Evolutionary conservation across 2,329 filamentous ascomycete genomes (phyloP), one percentile per base, ranked within the genome.

Genomic region (Penicillium sp.): DNA sequence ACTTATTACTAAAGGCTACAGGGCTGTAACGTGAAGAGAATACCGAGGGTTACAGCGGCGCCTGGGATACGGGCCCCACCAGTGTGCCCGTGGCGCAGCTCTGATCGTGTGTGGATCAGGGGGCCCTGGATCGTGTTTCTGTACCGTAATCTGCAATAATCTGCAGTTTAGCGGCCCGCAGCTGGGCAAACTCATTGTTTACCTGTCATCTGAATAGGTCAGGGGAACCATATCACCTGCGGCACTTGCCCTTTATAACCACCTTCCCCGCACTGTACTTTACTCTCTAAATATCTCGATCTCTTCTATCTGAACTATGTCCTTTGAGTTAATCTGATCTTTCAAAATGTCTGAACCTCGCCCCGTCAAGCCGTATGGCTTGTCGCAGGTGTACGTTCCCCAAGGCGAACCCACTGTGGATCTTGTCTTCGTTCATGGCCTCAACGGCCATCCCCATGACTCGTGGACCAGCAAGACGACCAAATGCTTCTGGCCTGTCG

Each of bases 371-470:
- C 67, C 71, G 48, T 75, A 72, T 62, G 77, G 77, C 59, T 68
- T 79, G 59, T 73, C 75, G 27, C 71, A 78, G 65, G 69, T 79
- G 46, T 78, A 75, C 58, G 61, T 66, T 52, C 71, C 74, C 22
- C 65, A 68, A 44, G 65, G 70, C 14, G 67, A 71, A 55, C 75
- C 77, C 42, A 67, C 71, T 7, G 77, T 79, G 37, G 78, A 80
- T 59, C 84, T 91, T 43, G 82, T 91, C 26, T 83, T 91, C 59
- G 85, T 91, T 29, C 88, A 91, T 66, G 88, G 88, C 35, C 81
- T 83, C 43, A 90, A 90, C 70, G 88, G 88, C 31, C 76, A 85
- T 24, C 87, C 88, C 0, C 76, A 84, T 48, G 80, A 81, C 60
- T 89, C 87, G 46, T 91, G 88, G 81, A 78, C 78, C 1, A 76